A percentile compares a stretch with the other conserved stretches of the same genome.
phyloP scores from a whole-genome alignment of 345 rosid genomes.

The Populus tremula region DNA sequence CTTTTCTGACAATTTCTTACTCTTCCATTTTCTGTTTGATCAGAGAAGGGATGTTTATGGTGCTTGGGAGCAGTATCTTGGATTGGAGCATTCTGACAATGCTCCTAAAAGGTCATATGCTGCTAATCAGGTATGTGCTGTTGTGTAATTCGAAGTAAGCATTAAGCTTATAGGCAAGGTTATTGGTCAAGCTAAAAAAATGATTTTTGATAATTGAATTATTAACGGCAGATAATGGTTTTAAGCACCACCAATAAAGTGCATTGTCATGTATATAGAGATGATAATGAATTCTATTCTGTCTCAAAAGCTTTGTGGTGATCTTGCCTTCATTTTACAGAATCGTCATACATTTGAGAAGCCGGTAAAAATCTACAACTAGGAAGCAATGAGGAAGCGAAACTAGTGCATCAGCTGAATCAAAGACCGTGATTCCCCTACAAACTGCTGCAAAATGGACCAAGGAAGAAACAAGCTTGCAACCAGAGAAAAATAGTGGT shows the following conservation, averaged over 20 bases:
- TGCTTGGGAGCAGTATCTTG: conserved; percentile 97
- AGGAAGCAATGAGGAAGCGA: conserved; percentile 2
- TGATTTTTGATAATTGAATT: background rate
- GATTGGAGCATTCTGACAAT: conserved; percentile 89
- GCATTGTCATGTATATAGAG: background rate
- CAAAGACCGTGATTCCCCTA: background rate
- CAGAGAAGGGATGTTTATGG: conserved; percentile 92
- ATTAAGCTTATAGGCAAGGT: background rate
- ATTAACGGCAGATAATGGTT: background rate
- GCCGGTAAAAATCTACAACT: conserved; percentile 35
- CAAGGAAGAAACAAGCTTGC: background rate
- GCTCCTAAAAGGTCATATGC: conserved; percentile 74
- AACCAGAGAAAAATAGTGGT: conserved; percentile 4
- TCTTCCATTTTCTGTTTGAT: background rate
- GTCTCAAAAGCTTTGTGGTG: background rate
- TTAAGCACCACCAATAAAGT: background rate
- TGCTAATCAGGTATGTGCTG: conserved; percentile 62
- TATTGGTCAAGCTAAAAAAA: background rate
- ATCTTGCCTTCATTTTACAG: conserved; percentile 12
- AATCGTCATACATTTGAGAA: conserved; percentile 30
- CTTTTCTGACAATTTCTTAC: background rate
- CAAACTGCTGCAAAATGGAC: conserved; percentile 9
- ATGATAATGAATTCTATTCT: background rate
- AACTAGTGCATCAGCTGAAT: background rate
- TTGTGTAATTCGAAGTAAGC: background rate